These are phyloP conservation scores for Myxozyma melibiosi DNA, from an alignment of 805 yeast species.

Conservation along the genomic window DNA sequence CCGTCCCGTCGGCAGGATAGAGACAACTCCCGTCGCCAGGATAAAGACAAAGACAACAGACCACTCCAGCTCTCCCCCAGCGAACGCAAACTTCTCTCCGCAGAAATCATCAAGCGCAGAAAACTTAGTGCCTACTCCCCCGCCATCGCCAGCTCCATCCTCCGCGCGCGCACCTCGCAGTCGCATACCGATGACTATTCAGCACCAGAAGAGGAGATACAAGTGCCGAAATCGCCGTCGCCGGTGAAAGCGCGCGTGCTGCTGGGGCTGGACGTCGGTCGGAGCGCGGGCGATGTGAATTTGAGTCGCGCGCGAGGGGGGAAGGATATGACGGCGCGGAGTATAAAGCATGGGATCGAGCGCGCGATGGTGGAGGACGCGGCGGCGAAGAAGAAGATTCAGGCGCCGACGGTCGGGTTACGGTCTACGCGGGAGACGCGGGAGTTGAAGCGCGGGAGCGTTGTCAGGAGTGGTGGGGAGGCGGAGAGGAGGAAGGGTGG, in stretches of 20 bases:
- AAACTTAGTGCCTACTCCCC: conserved; percentile 11
- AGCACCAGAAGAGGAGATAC: conserved; percentile 8
- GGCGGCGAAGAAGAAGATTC: not conserved
- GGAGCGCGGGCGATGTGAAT: conserved; percentile 32
- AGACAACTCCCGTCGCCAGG: not conserved
- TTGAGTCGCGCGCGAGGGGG: conserved; percentile 12
- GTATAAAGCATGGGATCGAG: conserved; percentile 7
- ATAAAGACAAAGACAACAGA: too few relatives aligned
- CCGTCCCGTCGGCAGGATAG: not conserved
- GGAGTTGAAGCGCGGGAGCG: not conserved
- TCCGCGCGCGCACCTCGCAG: not conserved
- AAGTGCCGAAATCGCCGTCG: conserved; percentile 30
- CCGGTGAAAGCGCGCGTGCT: conserved; percentile 30
- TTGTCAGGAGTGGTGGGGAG: not conserved
- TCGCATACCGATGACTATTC: not conserved
- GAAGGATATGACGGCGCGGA: not conserved
- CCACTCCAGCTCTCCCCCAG: conserved; percentile 3
- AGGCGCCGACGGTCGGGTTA: conserved; percentile 4
- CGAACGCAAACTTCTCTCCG: conserved; percentile 1
- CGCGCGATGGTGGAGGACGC: not conserved
- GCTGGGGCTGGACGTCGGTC: conserved; percentile 36
- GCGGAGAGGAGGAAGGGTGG: not conserved
- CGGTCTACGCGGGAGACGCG: not conserved
- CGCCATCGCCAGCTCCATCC: conserved; percentile 12
- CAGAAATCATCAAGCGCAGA: conserved; percentile 20